Evolutionary conservation across 768 basidiomycete species (phyloP).

Genomic region (Rhodotorula diobovata): DNA sequence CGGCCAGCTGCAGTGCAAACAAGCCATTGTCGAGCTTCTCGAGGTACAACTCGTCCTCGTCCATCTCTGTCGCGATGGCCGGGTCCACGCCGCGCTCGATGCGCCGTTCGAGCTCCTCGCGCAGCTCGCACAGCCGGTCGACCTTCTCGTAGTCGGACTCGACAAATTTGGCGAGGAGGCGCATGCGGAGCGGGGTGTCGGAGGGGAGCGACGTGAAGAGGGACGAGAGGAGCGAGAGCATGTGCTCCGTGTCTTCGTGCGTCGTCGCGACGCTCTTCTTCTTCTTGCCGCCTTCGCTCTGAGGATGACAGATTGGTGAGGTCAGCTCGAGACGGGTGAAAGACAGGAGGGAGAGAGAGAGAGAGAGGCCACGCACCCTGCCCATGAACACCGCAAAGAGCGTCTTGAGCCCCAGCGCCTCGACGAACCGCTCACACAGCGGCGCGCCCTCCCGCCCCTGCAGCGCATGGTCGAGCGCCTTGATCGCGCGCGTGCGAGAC

Average conservation of each 20-base stretch:
- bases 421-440: constrained; percentile 78
- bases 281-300: constrained; percentile 49
- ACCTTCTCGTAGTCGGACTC: constrained; percentile 89
- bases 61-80: constrained; percentile 52
- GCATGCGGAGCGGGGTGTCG: constrained; percentile 70
- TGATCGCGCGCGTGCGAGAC: constrained; percentile 56
- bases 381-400: constrained; percentile 91
- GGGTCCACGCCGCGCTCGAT: constrained; percentile 68
- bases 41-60: constrained; percentile 76
- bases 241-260: constrained; percentile 79
- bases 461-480: constrained; percentile 84
- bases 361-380: constrained; percentile 57
- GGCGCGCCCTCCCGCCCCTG: constrained; percentile 56
- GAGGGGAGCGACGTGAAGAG: constrained; percentile 80
- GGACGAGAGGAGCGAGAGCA: constrained; percentile 81
- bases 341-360: neutral
- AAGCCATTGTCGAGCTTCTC: constrained; percentile 79
- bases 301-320: no score
- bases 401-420: constrained; percentile 78
- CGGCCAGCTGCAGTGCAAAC: constrained; percentile 81
- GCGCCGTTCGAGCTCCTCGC: constrained; percentile 59
- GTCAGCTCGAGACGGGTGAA: neutral
- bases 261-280: constrained; percentile 56
- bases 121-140: constrained; percentile 82
- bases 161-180: constrained; percentile 87